These are phyloP conservation scores for Geosmithia putterillii DNA, from an alignment of 2,329 filamentous ascomycete genomes.

Conservation along the genomic window DNA sequence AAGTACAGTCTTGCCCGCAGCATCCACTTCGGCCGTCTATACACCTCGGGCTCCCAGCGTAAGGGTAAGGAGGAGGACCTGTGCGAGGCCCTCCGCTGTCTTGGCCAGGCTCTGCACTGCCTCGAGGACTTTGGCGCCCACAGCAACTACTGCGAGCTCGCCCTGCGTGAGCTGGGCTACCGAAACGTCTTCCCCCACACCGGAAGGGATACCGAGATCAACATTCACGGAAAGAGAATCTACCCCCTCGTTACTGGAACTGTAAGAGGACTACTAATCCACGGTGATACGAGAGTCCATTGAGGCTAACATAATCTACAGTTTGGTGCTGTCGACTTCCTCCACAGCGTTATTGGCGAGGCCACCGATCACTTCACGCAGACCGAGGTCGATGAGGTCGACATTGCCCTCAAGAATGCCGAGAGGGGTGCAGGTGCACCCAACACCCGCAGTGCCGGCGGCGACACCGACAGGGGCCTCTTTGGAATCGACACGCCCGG, in stretches of 20 bases:
- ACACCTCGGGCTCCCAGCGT: constrained; percentile 50
- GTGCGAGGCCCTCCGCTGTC: constrained; percentile 65
- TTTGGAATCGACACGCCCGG: constrained; percentile 13
- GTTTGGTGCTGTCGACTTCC: constrained; percentile 74
- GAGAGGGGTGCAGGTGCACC: constrained; percentile 28
- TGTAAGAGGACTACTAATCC: constrained; percentile 11
- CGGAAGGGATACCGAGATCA: constrained; percentile 53
- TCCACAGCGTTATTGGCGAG: constrained; percentile 67
- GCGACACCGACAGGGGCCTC: constrained; percentile 24
- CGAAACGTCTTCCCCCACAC: constrained; percentile 73
- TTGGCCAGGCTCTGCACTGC: constrained; percentile 66
- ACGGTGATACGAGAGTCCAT: not conserved
- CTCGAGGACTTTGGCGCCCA: constrained; percentile 73
- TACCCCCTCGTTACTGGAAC: constrained; percentile 62
- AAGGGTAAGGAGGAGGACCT: constrained; percentile 61
- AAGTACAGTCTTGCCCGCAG: constrained; percentile 61
- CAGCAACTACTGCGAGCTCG: constrained; percentile 74
- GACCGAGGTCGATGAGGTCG: constrained; percentile 72
- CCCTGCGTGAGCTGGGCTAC: constrained; percentile 63
- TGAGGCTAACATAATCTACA: constrained; percentile 8
- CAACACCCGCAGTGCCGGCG: constrained; percentile 16
- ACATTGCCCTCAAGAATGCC: constrained; percentile 60
- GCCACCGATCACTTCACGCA: constrained; percentile 77
- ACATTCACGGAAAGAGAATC: constrained; percentile 48
- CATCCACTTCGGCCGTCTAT: constrained; percentile 67